These are phyloP conservation scores for Populus pruinosa DNA, from an alignment of 345 rosid genomes.

Conservation along the genomic window DNA sequence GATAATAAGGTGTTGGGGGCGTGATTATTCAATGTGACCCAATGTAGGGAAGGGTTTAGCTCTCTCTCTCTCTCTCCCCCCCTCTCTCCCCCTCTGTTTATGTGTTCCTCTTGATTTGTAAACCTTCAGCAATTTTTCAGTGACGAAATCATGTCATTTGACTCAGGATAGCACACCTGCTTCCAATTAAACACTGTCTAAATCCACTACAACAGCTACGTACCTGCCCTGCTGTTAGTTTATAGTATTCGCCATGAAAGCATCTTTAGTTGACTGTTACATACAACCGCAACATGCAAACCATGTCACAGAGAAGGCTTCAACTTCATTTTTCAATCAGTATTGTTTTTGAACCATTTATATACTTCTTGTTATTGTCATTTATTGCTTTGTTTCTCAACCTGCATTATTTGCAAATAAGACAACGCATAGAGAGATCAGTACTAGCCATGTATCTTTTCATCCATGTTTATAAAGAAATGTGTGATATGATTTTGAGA, in stretches of 20 bases:
- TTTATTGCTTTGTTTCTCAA: too few relatives aligned
- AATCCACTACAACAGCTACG: slow-evolving; percentile 23
- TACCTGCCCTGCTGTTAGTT: background rate
- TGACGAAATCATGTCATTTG: slow-evolving; percentile 30
- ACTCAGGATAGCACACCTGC: slow-evolving; percentile 19
- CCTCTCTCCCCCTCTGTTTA: background rate
- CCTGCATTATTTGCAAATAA: too few relatives aligned
- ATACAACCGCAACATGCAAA: too few relatives aligned
- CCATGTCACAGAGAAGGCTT: too few relatives aligned
- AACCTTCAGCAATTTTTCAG: slow-evolving; percentile 12
- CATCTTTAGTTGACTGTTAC: too few relatives aligned
- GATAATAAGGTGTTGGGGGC: slow-evolving; percentile 57
- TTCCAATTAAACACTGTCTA: slow-evolving; percentile 5
- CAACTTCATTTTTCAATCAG: too few relatives aligned
- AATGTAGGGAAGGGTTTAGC: slow-evolving; percentile 42
- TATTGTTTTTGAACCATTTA: too few relatives aligned
- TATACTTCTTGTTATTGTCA: too few relatives aligned
- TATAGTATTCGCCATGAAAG: too few relatives aligned
- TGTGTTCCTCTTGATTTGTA: slow-evolving; percentile 11
- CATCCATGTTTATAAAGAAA: too few relatives aligned
- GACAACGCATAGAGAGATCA: too few relatives aligned
- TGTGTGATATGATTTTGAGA: background rate
- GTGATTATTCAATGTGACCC: slow-evolving; percentile 53
- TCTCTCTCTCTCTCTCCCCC: background rate
- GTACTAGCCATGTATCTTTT: too few relatives aligned